A percentile compares a stretch with the other conserved stretches of the same genome.
These are phyloP conservation scores for Penicillium cataractarum DNA, from an alignment of 495 filamentous ascomycete genomes.

Conservation along the genomic window DNA sequence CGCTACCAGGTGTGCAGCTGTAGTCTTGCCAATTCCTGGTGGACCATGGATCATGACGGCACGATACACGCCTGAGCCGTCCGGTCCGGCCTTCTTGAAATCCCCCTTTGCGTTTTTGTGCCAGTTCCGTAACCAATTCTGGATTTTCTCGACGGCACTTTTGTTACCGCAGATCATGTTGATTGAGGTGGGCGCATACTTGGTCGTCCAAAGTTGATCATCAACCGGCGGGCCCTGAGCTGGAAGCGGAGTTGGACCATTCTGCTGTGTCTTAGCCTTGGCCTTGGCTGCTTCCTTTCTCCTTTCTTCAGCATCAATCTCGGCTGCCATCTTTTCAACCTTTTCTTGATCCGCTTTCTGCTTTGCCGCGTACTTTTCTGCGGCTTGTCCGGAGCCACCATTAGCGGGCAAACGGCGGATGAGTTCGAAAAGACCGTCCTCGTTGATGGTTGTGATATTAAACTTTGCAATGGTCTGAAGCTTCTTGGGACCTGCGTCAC, in stretches of 20 bases:
- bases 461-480: conserved; percentile 79
- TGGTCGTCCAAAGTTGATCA: conserved; percentile 87
- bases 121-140: conserved; percentile 85
- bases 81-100: conserved; percentile 78
- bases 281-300: conserved; percentile 55
- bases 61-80: conserved; percentile 77
- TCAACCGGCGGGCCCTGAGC: conserved; percentile 45
- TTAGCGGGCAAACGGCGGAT: conserved; percentile 82
- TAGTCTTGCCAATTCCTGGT: conserved; percentile 97
- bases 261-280: conserved; percentile 40
- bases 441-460: conserved; percentile 87
- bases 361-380: conserved; percentile 79
- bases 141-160: conserved; percentile 81
- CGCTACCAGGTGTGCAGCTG: conserved; percentile 91
- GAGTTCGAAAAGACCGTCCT: conserved; percentile 87
- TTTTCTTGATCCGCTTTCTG: conserved; percentile 79
- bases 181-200: conserved; percentile 84
- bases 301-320: conserved; percentile 72
- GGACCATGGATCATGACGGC: conserved; percentile 93
- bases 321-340: conserved; percentile 71
- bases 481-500: conserved; percentile 92
- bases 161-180: conserved; percentile 97
- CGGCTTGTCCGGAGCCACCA: conserved; percentile 86
- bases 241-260: conserved; percentile 21
- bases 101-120: conserved; percentile 68